These are phyloP conservation scores for Rhodotorula toruloides DNA, from an alignment of 768 basidiomycete genomes.

Conservation along the genomic window DNA sequence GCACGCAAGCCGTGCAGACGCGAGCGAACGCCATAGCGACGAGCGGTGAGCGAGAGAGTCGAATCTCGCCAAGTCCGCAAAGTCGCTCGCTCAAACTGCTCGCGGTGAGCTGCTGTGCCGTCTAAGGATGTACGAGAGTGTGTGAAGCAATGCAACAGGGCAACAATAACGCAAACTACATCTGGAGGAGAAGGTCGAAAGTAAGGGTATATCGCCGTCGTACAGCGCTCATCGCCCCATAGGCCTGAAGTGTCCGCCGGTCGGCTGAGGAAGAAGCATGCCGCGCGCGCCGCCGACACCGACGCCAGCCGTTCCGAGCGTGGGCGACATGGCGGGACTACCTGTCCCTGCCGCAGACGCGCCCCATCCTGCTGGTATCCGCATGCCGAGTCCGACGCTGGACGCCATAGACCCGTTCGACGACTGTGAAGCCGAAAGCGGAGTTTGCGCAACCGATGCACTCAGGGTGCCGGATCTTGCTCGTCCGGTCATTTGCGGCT, in stretches of 20 bases:
- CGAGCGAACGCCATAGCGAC: slow-evolving; percentile 17
- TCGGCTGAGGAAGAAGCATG: background rate
- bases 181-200: too few species aligned
- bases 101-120: too few species aligned
- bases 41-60: too few species aligned
- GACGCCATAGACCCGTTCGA: background rate
- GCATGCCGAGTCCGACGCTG: background rate
- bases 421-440: background rate
- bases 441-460: background rate
- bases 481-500: slow-evolving; percentile 3
- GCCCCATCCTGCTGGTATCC: background rate
- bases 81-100: too few species aligned
- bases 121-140: too few species aligned
- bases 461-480: background rate
- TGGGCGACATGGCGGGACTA: background rate
- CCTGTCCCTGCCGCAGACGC: background rate
- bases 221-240: background rate
- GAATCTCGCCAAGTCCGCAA: background rate
- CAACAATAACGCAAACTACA: too few species aligned
- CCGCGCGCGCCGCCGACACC: background rate
- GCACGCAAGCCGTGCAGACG: slow-evolving; percentile 5
- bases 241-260: background rate
- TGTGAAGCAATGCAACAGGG: background rate
- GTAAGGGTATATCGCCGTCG: too few species aligned
- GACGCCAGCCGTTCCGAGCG: background rate